Evolutionary conservation across 495 filamentous ascomycete species (phyloP).

Genomic region (Xylaria palmicola): DNA sequence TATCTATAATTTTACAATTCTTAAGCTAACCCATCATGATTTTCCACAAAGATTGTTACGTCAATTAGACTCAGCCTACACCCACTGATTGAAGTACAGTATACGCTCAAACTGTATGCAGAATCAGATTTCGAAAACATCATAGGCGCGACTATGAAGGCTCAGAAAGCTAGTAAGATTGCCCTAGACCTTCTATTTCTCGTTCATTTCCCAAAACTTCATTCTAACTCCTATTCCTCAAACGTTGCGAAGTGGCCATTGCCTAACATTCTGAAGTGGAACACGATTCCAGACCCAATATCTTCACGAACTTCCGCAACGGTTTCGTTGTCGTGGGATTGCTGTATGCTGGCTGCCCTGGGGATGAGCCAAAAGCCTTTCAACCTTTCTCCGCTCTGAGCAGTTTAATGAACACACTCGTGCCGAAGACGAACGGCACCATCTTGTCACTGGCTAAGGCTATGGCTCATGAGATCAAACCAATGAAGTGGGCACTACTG

Average conservation of each 20-base stretch:
- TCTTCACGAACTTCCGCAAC: slow-evolving; percentile 24
- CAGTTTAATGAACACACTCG: background rate
- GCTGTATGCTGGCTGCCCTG: slow-evolving; percentile 20
- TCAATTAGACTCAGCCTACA: slow-evolving; percentile 5
- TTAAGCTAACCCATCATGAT: background rate
- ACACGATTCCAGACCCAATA: slow-evolving; percentile 13
- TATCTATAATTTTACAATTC: too few species aligned
- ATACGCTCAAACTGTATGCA: slow-evolving; percentile 11
- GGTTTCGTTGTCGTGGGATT: slow-evolving; percentile 27
- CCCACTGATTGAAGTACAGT: background rate
- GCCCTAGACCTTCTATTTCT: background rate
- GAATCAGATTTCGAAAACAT: slow-evolving; percentile 6
- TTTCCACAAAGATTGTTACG: slow-evolving; percentile 4
- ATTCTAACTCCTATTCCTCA: too few species aligned
- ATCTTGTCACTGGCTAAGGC: background rate
- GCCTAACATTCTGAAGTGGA: slow-evolving; percentile 3
- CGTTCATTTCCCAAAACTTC: too few species aligned
- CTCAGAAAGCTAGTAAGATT: background rate
- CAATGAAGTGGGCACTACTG: background rate
- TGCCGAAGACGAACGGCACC: slow-evolving; percentile 15
- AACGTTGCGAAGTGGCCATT: too few species aligned
- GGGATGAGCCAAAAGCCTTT: background rate
- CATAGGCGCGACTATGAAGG: background rate
- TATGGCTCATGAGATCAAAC: background rate
- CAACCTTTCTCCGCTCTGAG: slow-evolving; percentile 7